Conservation (phyloP, 2,329 filamentous ascomycete species). For the Biscogniauxia sp. region DNA sequence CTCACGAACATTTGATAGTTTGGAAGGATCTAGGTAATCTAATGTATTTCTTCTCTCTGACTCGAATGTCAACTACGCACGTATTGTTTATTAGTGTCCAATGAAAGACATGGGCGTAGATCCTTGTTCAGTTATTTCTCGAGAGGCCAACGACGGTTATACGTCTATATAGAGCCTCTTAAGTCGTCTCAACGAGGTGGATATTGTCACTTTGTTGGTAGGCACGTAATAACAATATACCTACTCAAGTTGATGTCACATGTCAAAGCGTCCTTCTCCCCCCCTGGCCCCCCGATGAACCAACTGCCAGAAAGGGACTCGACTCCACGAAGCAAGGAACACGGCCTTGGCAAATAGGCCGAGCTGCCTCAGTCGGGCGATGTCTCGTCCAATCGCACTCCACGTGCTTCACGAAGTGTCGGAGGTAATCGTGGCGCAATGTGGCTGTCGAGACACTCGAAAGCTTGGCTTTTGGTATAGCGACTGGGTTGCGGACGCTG, state of each 20-base stretch:
- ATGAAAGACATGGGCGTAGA: neutral
- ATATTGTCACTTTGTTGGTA: neutral
- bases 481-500: neutral
- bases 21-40: no score
- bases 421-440: neutral
- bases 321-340: neutral
- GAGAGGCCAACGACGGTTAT: neutral
- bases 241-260: neutral
- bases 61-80: no score
- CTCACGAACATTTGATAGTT: no score
- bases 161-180: neutral
- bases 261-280: neutral
- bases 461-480: neutral
- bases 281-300: neutral
- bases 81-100: no score
- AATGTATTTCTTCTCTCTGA: no score
- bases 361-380: neutral
- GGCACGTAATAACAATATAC: neutral
- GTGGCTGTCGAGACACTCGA: neutral
- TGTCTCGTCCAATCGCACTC: neutral
- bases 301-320: neutral
- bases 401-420: neutral
- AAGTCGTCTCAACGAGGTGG: no score
- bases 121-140: neutral
- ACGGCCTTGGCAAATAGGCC: neutral